phyloP scores from a whole-genome alignment of 768 basidiomycete species.

The Boletus insuetus region DNA sequence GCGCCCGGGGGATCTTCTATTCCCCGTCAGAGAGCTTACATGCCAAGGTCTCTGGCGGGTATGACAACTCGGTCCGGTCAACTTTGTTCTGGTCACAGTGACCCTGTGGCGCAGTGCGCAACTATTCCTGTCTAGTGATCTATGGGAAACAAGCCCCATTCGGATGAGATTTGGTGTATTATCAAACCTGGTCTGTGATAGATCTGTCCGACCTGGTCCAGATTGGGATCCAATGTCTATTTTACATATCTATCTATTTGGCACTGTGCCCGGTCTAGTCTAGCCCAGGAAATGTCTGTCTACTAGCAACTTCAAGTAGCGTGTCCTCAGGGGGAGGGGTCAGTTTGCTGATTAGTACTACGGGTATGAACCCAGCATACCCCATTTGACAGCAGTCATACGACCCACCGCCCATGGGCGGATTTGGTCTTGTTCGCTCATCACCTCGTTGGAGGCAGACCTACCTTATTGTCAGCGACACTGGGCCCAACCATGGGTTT shows the following conservation, averaged over 20 bases:
- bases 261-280: too few species aligned
- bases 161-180: too few species aligned
- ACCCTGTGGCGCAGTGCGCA: neutral
- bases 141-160: too few species aligned
- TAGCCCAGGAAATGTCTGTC: too few species aligned
- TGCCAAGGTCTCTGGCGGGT: conserved; percentile 23
- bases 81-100: conserved; percentile 23
- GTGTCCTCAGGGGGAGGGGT: too few species aligned
- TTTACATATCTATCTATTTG: too few species aligned
- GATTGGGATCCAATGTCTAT: too few species aligned
- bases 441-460: conserved; percentile 30
- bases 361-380: neutral
- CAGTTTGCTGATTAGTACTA: too few species aligned
- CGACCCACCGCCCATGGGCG: conserved; percentile 25
- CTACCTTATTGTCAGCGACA: conserved; percentile 29
- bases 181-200: too few species aligned
- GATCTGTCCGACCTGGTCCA: too few species aligned
- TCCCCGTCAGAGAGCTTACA: conserved; percentile 23
- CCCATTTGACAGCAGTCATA: neutral
- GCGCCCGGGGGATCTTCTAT: conserved; percentile 33
- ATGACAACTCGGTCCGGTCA: conserved; percentile 12
- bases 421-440: conserved; percentile 36
- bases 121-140: too few species aligned
- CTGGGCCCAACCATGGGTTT: neutral
- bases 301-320: too few species aligned